Evolutionary conservation across 352 stramenopile genomes (phyloP).

Genomic region (Pythium angustatum): DNA sequence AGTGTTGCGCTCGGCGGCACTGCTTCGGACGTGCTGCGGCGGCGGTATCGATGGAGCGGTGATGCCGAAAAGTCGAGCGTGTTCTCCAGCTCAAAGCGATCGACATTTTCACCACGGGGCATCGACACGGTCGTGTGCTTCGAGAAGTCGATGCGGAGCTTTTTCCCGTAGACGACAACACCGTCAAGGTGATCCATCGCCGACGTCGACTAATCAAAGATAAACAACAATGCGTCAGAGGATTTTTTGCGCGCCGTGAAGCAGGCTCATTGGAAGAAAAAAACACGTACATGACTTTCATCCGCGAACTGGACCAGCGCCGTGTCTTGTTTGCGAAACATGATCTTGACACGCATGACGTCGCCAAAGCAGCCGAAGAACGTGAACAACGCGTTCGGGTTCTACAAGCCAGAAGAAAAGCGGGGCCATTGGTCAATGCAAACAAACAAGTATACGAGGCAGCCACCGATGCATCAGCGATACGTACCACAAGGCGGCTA

Average conservation of each 20-base stretch:
- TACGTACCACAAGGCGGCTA: constrained; percentile 55
- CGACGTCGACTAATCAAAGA: constrained; percentile 50
- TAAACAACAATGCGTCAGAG: not conserved
- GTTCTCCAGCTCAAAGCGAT: constrained; percentile 84
- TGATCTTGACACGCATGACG: constrained; percentile 83
- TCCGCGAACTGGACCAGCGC: constrained; percentile 79
- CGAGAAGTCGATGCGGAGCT: constrained; percentile 81
- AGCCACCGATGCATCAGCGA: not conserved
- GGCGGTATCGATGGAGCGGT: constrained; percentile 77
- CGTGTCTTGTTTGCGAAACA: constrained; percentile 85
- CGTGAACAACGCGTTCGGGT: constrained; percentile 67
- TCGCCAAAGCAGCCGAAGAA: constrained; percentile 86
- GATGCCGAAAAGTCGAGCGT: constrained; percentile 76
- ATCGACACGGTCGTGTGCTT: constrained; percentile 83
- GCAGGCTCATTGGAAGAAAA: not conserved
- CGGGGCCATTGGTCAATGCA: not conserved
- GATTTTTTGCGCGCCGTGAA: constrained; percentile 1
- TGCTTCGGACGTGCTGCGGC: constrained; percentile 61
- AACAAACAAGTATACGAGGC: not conserved
- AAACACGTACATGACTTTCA: constrained; percentile 62
- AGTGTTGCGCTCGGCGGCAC: constrained; percentile 61
- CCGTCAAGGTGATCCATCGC: constrained; percentile 79
- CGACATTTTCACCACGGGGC: constrained; percentile 73
- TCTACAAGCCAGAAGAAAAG: constrained; percentile 31
- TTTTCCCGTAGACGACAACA: constrained; percentile 73